Conservation (phyloP, 2,329 filamentous ascomycete genomes). For the Metarhizium brunneum region DNA sequence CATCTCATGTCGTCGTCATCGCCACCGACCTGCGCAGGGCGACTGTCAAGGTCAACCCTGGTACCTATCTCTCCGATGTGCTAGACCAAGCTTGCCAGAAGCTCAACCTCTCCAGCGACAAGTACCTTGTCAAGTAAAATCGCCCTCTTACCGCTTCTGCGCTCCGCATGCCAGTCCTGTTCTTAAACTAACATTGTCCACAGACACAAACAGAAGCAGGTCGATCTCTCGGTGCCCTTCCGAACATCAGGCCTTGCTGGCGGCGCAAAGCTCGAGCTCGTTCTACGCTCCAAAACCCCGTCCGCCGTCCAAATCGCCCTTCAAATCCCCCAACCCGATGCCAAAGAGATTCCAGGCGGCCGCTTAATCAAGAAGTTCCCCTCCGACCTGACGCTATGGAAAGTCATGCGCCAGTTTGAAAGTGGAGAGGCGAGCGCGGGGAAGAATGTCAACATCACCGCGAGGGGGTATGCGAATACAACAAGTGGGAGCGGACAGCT, state of each 20-base stretch:
- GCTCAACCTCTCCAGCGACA: conserved; percentile 61
- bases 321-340: conserved; percentile 68
- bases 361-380: conserved; percentile 78
- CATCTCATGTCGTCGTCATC: conserved; percentile 81
- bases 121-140: conserved; percentile 70
- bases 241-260: conserved; percentile 72
- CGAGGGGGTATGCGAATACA: conserved; percentile 61
- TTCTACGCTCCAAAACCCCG: conserved; percentile 76
- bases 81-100: conserved; percentile 81
- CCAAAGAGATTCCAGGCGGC: conserved; percentile 49
- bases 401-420: conserved; percentile 83
- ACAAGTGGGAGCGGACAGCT: conserved; percentile 60
- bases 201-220: conserved; percentile 72
- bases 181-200: background rate
- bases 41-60: conserved; percentile 74
- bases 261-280: conserved; percentile 87
- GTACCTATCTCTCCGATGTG: conserved; percentile 75
- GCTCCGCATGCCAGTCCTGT: background rate
- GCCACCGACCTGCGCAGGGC: conserved; percentile 69
- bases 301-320: conserved; percentile 83
- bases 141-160: background rate
- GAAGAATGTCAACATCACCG: conserved; percentile 70
- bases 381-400: conserved; percentile 82
- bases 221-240: conserved; percentile 79
- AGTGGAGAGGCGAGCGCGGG: conserved; percentile 55